Conservation (phyloP, 78 protist species). For the Salpingoeca rosetta region DNA sequence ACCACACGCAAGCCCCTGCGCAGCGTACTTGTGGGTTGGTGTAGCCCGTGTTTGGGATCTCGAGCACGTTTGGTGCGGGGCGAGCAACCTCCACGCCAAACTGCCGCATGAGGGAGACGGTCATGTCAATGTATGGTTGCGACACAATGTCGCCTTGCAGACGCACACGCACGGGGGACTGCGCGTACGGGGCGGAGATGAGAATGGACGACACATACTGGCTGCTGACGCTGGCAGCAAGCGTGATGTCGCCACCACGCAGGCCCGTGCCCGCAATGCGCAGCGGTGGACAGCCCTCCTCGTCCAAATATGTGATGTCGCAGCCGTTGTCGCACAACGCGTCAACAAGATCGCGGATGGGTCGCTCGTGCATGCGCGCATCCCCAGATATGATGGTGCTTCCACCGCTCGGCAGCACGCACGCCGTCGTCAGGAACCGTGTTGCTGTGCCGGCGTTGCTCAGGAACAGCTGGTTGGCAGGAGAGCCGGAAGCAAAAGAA, state of each 20-base stretch:
- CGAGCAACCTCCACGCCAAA: conserved; percentile 28
- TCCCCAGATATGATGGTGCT: conserved; percentile 23
- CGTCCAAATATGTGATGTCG: conserved; percentile 6
- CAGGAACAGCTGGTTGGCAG: conserved; percentile 26
- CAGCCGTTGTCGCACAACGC: conserved; percentile 28
- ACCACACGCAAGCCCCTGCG: conserved; percentile 1
- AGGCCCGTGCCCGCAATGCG: background rate
- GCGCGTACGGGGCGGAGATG: conserved; percentile 61
- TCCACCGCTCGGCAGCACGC: background rate
- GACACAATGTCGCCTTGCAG: conserved; percentile 33
- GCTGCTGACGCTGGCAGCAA: conserved; percentile 35
- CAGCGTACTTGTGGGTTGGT: conserved; percentile 11
- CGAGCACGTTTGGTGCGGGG: background rate
- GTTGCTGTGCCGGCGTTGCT: conserved; percentile 70
- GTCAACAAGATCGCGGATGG: conserved; percentile 32
- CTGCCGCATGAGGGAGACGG: conserved; percentile 31
- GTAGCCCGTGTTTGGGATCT: conserved; percentile 14
- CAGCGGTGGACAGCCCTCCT: conserved; percentile 30
- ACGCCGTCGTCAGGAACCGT: conserved; percentile 51
- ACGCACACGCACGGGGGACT: conserved; percentile 4
- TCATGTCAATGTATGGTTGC: conserved; percentile 71
- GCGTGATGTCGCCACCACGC: conserved; percentile 43
- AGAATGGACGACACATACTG: conserved; percentile 65
- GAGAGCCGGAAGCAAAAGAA: background rate
- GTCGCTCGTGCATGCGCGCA: conserved; percentile 54